phyloP scores from a whole-genome alignment of 106 monocot genomes.

The Dendrobium catenatum region DNA sequence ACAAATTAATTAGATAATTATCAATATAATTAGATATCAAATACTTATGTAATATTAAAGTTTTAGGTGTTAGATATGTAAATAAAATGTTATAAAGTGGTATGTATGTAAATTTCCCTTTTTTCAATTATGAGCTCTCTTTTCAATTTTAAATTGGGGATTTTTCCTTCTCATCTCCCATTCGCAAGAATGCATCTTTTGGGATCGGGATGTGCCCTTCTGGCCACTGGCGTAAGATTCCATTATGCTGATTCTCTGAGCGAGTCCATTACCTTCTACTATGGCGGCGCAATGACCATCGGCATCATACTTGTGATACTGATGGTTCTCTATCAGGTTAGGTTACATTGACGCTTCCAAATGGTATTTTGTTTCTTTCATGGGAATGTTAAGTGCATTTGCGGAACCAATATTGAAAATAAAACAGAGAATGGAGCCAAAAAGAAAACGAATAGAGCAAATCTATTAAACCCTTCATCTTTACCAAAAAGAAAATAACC shows the following conservation, averaged over 20 bases:
- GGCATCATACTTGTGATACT: constrained; percentile 77
- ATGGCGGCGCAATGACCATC: constrained; percentile 80
- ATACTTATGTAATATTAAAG: too few species aligned
- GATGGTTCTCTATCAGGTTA: constrained; percentile 89
- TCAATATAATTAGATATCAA: too few species aligned
- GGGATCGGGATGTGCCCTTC: constrained; percentile 62
- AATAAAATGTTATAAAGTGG: too few species aligned
- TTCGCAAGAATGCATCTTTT: constrained; percentile 53
- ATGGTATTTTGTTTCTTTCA: neutral
- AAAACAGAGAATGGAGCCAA: too few species aligned
- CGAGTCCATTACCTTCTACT: constrained; percentile 76
- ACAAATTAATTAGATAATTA: too few species aligned
- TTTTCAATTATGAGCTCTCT: constrained; percentile 16
- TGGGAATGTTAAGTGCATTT: too few species aligned
- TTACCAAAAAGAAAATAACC: too few species aligned
- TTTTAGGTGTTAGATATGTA: too few species aligned
- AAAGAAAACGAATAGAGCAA: too few species aligned
- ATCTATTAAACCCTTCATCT: too few species aligned
- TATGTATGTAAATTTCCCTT: too few species aligned
- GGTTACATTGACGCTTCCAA: neutral
- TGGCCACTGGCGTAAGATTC: constrained; percentile 65
- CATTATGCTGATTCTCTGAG: constrained; percentile 58
- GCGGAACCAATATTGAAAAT: too few species aligned
- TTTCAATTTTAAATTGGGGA: neutral
- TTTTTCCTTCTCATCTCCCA: neutral